Evolutionary conservation across 352 stramenopile species (phyloP).

Genomic region (Phytopythium ostracodes): DNA sequence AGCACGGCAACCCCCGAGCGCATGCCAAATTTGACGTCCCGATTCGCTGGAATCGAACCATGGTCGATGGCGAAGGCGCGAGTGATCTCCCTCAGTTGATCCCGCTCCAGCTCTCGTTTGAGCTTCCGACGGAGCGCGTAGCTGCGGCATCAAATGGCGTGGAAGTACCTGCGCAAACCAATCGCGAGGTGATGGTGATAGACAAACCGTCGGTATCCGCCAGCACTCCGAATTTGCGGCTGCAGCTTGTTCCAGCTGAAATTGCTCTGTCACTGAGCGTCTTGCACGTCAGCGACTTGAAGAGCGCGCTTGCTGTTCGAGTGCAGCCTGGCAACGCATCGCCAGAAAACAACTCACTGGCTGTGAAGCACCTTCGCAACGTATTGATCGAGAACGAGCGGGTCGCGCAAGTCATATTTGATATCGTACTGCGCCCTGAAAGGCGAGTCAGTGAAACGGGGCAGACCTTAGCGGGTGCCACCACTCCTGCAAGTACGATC

Average conservation of each 20-base stretch:
- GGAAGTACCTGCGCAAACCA: neutral
- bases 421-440: neutral
- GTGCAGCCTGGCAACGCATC: neutral
- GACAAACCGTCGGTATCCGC: neutral
- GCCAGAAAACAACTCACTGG: neutral
- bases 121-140: neutral
- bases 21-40: conserved; percentile 1
- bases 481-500: neutral
- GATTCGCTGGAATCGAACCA: neutral
- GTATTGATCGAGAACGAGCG: neutral
- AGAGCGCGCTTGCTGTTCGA: neutral
- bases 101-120: neutral
- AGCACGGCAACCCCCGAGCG: conserved; percentile 3
- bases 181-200: no score
- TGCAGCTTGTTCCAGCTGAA: neutral
- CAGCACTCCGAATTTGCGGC: neutral
- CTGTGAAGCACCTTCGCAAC: neutral
- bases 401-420: neutral
- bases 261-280: neutral
- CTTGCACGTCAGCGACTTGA: neutral
- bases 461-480: neutral
- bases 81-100: neutral
- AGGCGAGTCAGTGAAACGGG: neutral
- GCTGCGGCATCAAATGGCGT: neutral
- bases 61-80: no score